Percentiles rank a stretch among this genome's conserved stretches.
Conservation (phyloP, 1,139 yeast species). For the Geotrichum bryndzae region DNA sequence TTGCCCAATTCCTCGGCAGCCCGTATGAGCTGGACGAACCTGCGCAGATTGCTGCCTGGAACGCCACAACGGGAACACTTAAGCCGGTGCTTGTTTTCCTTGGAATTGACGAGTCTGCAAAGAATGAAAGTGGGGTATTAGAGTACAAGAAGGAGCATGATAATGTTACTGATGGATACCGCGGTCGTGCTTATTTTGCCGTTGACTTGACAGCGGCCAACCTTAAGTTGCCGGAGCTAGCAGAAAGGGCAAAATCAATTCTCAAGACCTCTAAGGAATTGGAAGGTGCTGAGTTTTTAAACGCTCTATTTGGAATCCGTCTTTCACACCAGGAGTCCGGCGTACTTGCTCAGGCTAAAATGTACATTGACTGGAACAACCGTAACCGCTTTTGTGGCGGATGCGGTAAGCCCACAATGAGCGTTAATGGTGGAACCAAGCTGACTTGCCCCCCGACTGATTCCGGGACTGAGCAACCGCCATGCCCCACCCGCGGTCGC, state of each 20-base stretch:
- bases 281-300: conserved; percentile 32
- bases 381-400: conserved; percentile 81
- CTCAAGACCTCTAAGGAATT: conserved; percentile 30
- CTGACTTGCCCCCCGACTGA: conserved; percentile 49
- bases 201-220: conserved; percentile 48
- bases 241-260: conserved; percentile 18
- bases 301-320: conserved; percentile 25
- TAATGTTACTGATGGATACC: conserved; percentile 42
- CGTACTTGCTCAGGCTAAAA: conserved; percentile 71
- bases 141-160: conserved; percentile 20
- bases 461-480: conserved; percentile 24
- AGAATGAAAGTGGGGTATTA: conserved; percentile 37
- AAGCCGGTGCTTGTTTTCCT: conserved; percentile 51
- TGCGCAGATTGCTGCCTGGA: conserved; percentile 30
- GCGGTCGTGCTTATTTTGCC: conserved; percentile 73
- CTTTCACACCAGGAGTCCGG: conserved; percentile 44
- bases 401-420: conserved; percentile 67
- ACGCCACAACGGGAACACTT: conserved; percentile 35
- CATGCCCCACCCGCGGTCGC: conserved; percentile 36
- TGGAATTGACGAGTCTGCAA: conserved; percentile 56
- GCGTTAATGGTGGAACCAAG: conserved; percentile 80
- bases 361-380: conserved; percentile 79
- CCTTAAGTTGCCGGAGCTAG: conserved; percentile 17
- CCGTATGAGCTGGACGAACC: conserved; percentile 31
- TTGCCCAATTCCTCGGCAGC: conserved; percentile 29